These are phyloP conservation scores for Suhomyces yuchorum DNA, from an alignment of 1,139 yeast genomes.

Conservation along the genomic window DNA sequence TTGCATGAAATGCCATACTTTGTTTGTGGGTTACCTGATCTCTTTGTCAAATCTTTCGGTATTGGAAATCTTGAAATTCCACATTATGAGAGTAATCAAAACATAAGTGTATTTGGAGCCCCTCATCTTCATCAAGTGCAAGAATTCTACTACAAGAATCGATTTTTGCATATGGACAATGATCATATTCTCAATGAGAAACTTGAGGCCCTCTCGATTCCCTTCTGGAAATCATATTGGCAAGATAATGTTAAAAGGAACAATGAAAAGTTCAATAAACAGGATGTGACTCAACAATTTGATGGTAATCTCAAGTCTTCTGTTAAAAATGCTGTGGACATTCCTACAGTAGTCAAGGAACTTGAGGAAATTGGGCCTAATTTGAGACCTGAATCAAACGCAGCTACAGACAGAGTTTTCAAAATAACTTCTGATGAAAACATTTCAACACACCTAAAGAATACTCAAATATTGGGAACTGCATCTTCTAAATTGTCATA, in stretches of 20 bases:
- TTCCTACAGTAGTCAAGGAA: conserved; percentile 15
- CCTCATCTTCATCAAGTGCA: conserved; percentile 59
- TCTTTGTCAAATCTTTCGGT: conserved; percentile 43
- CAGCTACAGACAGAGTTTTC: background rate
- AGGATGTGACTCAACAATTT: conserved; percentile 25
- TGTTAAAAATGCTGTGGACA: conserved; percentile 14
- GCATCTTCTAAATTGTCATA: conserved; percentile 66
- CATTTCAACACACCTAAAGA: conserved; percentile 19
- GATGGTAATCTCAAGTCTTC: conserved; percentile 9
- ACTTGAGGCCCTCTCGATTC: conserved; percentile 33
- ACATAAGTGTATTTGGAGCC: conserved; percentile 55
- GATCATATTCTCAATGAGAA: conserved; percentile 28
- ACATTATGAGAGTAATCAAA: conserved; percentile 18
- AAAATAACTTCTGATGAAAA: background rate
- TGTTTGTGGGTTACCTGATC: conserved; percentile 44
- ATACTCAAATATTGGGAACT: conserved; percentile 54
- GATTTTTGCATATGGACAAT: conserved; percentile 41
- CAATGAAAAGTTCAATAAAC: conserved; percentile 33
- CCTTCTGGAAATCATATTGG: conserved; percentile 60
- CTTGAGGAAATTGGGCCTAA: conserved; percentile 4
- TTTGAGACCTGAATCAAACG: background rate
- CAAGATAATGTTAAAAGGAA: conserved; percentile 39
- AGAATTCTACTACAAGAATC: conserved; percentile 53
- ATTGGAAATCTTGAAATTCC: conserved; percentile 36
- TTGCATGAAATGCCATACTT: conserved; percentile 67